A percentile compares a stretch with the other conserved stretches of the same genome.
phyloP scores from a whole-genome alignment of 1,284 basidiomycete genomes.

The Sporisorium graminicola region DNA sequence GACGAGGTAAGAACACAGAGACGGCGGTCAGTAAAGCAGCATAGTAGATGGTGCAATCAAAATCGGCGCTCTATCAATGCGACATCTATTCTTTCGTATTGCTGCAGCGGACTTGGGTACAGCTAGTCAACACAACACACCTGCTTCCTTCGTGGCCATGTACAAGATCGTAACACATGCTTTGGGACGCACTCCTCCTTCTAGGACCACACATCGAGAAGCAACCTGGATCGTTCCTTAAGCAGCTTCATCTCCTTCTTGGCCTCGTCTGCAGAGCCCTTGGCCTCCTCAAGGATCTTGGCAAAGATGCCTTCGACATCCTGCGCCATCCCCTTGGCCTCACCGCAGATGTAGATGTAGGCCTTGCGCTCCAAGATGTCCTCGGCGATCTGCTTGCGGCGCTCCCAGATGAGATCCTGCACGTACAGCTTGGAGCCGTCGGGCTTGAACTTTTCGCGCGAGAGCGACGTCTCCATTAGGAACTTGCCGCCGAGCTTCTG shows the following conservation, averaged over 20 bases:
- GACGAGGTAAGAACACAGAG: too few relatives aligned
- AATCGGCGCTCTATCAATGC: too few relatives aligned
- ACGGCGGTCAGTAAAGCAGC: too few relatives aligned
- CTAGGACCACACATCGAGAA: constrained; percentile 52
- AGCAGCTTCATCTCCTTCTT: constrained; percentile 56
- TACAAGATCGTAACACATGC: neutral
- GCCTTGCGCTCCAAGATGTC: constrained; percentile 92
- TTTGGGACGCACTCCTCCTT: neutral
- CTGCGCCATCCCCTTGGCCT: constrained; percentile 95
- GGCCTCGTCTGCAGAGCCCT: constrained; percentile 80
- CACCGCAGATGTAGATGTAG: constrained; percentile 82
- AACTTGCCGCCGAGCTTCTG: constrained; percentile 92
- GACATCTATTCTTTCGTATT: neutral
- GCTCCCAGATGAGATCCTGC: constrained; percentile 77
- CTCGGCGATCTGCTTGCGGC: constrained; percentile 77
- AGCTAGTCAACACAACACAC: neutral
- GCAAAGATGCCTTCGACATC: constrained; percentile 89
- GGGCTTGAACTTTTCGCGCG: constrained; percentile 79
- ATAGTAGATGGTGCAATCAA: too few relatives aligned
- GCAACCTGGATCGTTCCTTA: constrained; percentile 53
- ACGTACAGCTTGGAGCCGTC: constrained; percentile 98
- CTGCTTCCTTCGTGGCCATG: neutral
- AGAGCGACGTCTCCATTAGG: constrained; percentile 87
- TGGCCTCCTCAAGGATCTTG: constrained; percentile 90
- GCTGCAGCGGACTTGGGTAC: too few relatives aligned